phyloP scores from a whole-genome alignment of 225 moss, liverwort and hornwort genomes.

The Rhytidiadelphus loreus region DNA sequence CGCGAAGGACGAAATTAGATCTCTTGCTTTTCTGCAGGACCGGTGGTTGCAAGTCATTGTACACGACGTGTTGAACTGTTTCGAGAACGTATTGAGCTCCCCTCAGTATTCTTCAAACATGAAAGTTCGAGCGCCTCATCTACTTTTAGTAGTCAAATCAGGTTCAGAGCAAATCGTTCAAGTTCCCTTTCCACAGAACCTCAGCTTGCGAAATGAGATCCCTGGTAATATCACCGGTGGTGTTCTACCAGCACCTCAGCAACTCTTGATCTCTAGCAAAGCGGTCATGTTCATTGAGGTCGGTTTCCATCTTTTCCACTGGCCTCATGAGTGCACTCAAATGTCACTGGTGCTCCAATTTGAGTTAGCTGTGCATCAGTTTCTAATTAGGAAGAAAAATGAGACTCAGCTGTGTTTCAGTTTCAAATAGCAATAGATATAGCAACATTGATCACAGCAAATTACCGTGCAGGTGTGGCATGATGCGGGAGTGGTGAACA shows the following conservation, averaged over 20 bases:
- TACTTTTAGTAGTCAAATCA: constrained; percentile 15
- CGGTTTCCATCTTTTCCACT: not conserved
- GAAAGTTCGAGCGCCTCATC: not conserved
- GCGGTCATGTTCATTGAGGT: constrained; percentile 33
- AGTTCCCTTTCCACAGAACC: constrained; percentile 2
- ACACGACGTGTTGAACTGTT: constrained; percentile 8
- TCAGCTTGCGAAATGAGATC: not conserved
- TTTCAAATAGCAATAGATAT: not conserved
- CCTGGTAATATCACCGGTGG: not conserved
- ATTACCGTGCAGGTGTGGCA: constrained; percentile 16
- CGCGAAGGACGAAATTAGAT: not conserved
- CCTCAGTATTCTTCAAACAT: not conserved
- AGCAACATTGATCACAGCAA: not conserved
- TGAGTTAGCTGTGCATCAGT: not conserved
- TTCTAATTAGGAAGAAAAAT: not conserved
- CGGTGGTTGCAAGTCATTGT: constrained; percentile 21
- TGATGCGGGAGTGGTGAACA: not conserved
- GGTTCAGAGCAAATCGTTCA: not conserved
- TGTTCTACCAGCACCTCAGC: constrained; percentile 14
- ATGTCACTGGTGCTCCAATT: not conserved
- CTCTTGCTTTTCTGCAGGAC: not conserved
- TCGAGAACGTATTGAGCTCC: not conserved
- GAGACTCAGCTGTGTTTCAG: not conserved
- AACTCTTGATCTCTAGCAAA: not conserved
- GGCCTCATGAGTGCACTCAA: not conserved